These are phyloP conservation scores for Heliocybe sulcata DNA, from an alignment of 1,284 basidiomycete genomes.

Conservation along the genomic window DNA sequence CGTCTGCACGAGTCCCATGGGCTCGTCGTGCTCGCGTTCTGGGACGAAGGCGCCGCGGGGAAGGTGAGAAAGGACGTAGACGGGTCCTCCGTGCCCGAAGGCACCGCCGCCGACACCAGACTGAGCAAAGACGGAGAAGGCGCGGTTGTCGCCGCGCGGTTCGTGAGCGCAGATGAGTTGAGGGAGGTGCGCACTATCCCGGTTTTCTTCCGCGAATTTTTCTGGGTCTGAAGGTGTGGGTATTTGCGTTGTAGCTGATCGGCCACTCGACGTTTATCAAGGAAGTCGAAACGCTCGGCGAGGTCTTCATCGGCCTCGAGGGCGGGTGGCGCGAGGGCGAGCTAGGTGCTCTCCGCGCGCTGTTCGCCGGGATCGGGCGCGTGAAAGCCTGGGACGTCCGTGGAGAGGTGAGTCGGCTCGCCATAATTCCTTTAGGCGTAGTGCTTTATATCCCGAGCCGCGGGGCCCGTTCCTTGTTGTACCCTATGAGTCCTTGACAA, in stretches of 20 bases:
- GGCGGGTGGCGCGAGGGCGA: not conserved
- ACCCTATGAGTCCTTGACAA: conserved; percentile 4
- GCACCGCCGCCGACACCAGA: not conserved
- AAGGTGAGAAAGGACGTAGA: not conserved
- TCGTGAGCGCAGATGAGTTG: not conserved
- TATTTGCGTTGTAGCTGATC: conserved; percentile 24
- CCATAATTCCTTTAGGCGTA: not conserved
- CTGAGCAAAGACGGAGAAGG: not conserved
- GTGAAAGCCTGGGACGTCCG: not conserved
- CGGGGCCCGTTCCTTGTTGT: too few species aligned
- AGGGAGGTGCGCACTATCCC: not conserved
- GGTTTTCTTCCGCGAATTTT: not conserved
- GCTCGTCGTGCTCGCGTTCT: conserved; percentile 53
- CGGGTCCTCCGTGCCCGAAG: not conserved
- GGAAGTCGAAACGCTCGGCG: conserved; percentile 30
- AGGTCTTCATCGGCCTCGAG: conserved; percentile 23
- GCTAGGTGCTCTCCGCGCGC: not conserved
- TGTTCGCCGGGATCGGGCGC: not conserved
- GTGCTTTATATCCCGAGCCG: too few species aligned
- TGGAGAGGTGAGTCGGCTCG: conserved; percentile 7
- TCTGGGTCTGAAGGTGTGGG: conserved; percentile 4
- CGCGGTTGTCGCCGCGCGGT: not conserved
- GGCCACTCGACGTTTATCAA: conserved; percentile 30
- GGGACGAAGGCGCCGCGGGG: conserved; percentile 19
- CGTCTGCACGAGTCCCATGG: conserved; percentile 40